Base-by-base conservation (phyloP, 2,329 filamentous ascomycete species). In the Lecanicillium sp. region DNA sequence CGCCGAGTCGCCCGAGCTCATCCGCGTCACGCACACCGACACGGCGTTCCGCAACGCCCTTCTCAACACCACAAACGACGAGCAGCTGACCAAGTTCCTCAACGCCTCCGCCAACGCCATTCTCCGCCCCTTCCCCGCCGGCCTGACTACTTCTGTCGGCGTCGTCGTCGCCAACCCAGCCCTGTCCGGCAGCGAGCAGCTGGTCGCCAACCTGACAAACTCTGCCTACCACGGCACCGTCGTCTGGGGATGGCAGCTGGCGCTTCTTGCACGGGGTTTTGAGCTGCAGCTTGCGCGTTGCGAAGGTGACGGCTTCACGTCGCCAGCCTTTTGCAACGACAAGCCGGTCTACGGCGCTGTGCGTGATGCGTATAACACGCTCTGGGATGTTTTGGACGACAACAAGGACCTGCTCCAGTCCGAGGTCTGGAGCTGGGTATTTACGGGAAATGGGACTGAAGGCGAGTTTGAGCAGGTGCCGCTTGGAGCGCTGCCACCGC, bases 381-480 rank as follows among this genome's bases (percentile, higher is more conserved):
- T 81, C 0, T 82, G 77, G 77, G 69, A 79, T 47, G 58, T 69
- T 1, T 78, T 82, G 22, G 74, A 80, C 20, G 60, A 59, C 1
- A 82, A 81, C 42, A 35, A 19, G 0, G 34, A 47, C 3, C 63
- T 73, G 39, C 53, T 82, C 12, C 71, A 69, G 41, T 63, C 61
- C 2, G 77, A 82, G 49, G 74, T 81, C 1, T 81, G 79, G 78
- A 77, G 69, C 36, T 82, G 76, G 77, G 61, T 63, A 7, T 80
- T 31, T 14, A 20, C 25, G 6, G 19, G 9, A 4, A 39, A 74
- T 44, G 56, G 54, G 18, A 57, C 68, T 43, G 66, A 56, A 4
- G 40, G 38, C 2, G 53, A 52, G 7, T 79, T 72, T 49, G 47
- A 64, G 27, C 66, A 69, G 32, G 65, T 64, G 38, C 68, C 72